A percentile compares a stretch with the other conserved stretches of the same genome.
Conservation (phyloP, 176 grass and related monocot genomes). For the Phragmites australis region DNA sequence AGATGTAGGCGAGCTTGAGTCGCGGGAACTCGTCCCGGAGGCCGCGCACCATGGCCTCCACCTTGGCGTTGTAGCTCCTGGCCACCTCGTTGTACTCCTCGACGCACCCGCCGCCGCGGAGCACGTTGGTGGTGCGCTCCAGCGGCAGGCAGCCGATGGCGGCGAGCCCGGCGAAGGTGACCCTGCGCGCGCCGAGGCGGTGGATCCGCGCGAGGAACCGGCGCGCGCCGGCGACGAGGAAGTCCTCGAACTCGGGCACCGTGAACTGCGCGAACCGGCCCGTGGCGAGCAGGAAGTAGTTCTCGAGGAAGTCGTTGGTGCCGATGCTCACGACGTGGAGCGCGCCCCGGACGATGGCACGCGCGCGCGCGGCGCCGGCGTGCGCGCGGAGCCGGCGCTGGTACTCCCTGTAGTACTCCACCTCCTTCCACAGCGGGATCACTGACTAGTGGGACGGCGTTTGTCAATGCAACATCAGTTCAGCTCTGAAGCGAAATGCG, state of each 20-base stretch:
- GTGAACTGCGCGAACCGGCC: constrained; percentile 42
- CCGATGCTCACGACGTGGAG: constrained; percentile 68
- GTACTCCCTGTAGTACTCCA: constrained; percentile 76
- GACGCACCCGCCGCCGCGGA: constrained; percentile 49
- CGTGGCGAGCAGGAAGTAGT: constrained; percentile 55
- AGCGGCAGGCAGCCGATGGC: constrained; percentile 81
- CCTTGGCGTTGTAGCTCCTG: constrained; percentile 55
- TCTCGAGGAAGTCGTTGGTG: constrained; percentile 78
- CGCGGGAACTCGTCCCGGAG: constrained; percentile 41
- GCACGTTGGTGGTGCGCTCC: constrained; percentile 51
- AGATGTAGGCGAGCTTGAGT: constrained; percentile 46
- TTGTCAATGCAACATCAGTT: too few relatives aligned
- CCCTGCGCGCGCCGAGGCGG: constrained; percentile 60
- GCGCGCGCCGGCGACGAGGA: constrained; percentile 44
- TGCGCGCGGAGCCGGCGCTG: too few relatives aligned
- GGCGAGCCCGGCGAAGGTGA: constrained; percentile 59
- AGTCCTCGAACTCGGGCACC: constrained; percentile 42
- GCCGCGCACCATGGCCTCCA: constrained; percentile 37
- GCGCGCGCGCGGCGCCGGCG: too few relatives aligned
- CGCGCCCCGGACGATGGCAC: constrained; percentile 59
- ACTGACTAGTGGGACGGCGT: too few relatives aligned
- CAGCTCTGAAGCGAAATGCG: too few relatives aligned
- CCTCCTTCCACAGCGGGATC: constrained; percentile 46
- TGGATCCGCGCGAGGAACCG: constrained; percentile 40
- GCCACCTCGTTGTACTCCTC: constrained; percentile 67